phyloP scores from a whole-genome alignment of 2,329 filamentous ascomycete species.

The Clathrospora elynae region DNA sequence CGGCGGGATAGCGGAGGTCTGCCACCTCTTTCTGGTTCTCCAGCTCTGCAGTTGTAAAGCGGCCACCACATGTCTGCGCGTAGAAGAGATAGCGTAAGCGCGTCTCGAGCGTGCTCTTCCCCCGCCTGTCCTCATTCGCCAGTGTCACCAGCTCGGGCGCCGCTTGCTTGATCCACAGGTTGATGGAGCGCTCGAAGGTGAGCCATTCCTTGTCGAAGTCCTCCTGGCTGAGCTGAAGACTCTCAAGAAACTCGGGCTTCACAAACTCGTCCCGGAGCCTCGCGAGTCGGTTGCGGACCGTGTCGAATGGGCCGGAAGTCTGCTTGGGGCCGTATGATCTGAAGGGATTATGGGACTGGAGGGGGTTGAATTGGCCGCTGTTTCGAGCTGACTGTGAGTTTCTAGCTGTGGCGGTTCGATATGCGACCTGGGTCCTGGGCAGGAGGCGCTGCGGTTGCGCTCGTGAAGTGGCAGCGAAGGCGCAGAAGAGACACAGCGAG shows the following conservation, averaged over 20 bases:
- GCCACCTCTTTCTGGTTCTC: slow-evolving; percentile 59
- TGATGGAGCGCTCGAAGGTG: slow-evolving; percentile 29
- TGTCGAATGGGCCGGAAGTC: background rate
- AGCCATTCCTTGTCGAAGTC: slow-evolving; percentile 39
- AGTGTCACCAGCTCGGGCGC: slow-evolving; percentile 24
- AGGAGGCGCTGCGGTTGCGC: slow-evolving; percentile 34
- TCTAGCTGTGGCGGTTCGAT: slow-evolving; percentile 4
- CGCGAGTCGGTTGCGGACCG: slow-evolving; percentile 19
- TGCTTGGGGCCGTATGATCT: background rate
- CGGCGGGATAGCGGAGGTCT: slow-evolving; percentile 85
- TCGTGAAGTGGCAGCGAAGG: slow-evolving; percentile 37
- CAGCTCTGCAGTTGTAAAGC: slow-evolving; percentile 45
- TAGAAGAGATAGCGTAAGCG: slow-evolving; percentile 73
- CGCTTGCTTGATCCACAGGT: slow-evolving; percentile 27
- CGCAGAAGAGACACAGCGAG: slow-evolving; percentile 51
- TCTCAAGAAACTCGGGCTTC: slow-evolving; percentile 30
- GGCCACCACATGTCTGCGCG: slow-evolving; percentile 37
- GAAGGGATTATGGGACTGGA: background rate
- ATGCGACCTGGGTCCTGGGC: slow-evolving; percentile 32
- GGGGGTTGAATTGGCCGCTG: slow-evolving; percentile 1
- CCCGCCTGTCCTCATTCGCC: slow-evolving; percentile 15
- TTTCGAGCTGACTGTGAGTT: background rate
- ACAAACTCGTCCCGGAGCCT: slow-evolving; percentile 22
- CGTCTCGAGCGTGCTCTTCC: slow-evolving; percentile 45
- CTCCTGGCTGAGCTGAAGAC: slow-evolving; percentile 30